Conservation (phyloP, 2,329 filamentous ascomycete species). For the Aureobasidium sp. region DNA sequence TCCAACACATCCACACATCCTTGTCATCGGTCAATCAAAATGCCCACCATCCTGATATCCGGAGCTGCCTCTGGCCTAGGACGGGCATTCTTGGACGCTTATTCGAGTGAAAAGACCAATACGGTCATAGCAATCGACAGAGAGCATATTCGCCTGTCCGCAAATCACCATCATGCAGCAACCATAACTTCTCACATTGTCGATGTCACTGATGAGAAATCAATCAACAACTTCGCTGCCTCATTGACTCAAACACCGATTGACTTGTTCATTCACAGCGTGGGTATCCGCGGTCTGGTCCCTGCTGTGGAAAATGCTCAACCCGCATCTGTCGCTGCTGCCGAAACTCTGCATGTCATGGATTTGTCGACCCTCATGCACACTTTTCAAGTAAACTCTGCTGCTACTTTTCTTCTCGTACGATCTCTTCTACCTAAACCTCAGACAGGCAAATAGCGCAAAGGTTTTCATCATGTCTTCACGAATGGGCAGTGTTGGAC, state of each 20-base stretch:
- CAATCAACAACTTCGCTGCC: conserved; percentile 20
- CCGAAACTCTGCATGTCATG: conserved; percentile 36
- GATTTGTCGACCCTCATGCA: conserved; percentile 30
- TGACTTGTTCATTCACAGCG: conserved; percentile 36
- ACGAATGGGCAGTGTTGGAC: conserved; percentile 37
- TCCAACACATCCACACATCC: neutral
- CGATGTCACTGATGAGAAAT: conserved; percentile 23
- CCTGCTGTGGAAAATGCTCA: conserved; percentile 21
- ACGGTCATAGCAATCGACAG: conserved; percentile 28
- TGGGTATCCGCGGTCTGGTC: conserved; percentile 39
- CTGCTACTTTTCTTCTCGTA: conserved; percentile 35
- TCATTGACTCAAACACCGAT: conserved; percentile 23
- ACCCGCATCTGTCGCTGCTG: conserved; percentile 30
- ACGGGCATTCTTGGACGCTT: conserved; percentile 27
- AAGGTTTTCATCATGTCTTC: conserved; percentile 38
- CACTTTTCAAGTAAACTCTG: conserved; percentile 36
- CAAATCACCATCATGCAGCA: neutral
- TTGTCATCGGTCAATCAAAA: neutral
- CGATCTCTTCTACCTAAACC: conserved; percentile 30
- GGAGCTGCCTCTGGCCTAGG: conserved; percentile 34
- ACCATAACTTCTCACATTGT: conserved; percentile 21
- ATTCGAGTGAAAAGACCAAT: conserved; percentile 18
- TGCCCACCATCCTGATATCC: conserved; percentile 27
- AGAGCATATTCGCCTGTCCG: conserved; percentile 13
- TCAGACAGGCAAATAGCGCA: conserved; percentile 19